phyloP scores from a whole-genome alignment of 345 rosid species.

The Citrus hindsii region DNA sequence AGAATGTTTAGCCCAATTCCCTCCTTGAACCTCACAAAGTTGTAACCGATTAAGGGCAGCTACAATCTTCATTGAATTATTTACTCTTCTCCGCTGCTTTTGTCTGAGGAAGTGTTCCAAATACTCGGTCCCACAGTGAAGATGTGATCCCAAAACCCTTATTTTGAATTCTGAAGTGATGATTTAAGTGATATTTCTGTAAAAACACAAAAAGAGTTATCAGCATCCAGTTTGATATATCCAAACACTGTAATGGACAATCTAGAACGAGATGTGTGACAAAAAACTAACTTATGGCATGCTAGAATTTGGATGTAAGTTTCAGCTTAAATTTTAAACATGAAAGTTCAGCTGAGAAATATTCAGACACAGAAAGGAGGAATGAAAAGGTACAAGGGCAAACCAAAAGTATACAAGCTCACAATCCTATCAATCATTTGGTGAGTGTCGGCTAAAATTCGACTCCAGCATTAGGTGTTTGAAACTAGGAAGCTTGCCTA shows the following conservation, averaged over 20 bases:
- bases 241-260: background rate
- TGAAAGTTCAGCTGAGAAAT: background rate
- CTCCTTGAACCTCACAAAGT: background rate
- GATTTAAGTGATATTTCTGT: conserved; percentile 95
- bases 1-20: background rate
- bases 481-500: background rate
- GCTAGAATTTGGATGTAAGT: background rate
- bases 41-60: background rate
- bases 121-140: conserved; percentile 79
- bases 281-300: background rate
- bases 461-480: background rate
- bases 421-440: background rate
- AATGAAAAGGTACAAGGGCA: background rate
- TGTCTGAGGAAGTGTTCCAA: conserved; percentile 72
- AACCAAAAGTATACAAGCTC: background rate
- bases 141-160: conserved; percentile 94
- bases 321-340: background rate
- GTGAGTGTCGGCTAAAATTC: background rate
- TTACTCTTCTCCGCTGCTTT: conserved; percentile 33
- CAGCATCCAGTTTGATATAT: background rate
- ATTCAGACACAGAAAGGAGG: background rate
- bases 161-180: conserved; percentile 85
- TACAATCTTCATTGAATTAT: background rate
- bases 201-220: background rate
- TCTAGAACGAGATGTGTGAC: background rate